phyloP scores from a whole-genome alignment of 768 basidiomycete species.

The Macrolepiota fuliginosa region DNA sequence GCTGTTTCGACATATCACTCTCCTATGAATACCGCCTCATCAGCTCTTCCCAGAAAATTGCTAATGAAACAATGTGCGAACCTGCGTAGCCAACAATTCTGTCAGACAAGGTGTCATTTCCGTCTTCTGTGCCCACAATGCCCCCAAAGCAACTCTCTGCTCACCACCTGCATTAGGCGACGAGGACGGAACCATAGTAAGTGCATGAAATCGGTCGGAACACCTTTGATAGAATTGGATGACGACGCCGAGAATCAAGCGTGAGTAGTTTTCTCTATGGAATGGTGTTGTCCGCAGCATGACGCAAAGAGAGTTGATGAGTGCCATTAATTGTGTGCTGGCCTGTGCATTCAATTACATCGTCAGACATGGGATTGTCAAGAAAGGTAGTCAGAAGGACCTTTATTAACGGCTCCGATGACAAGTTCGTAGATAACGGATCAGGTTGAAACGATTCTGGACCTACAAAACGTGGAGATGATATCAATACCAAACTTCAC shows the following conservation, averaged over 20 bases:
- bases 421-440: slow-evolving; percentile 59
- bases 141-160: slow-evolving; percentile 46
- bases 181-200: slow-evolving; percentile 52
- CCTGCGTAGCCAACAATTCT: slow-evolving; percentile 56
- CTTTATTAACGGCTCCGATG: slow-evolving; percentile 74
- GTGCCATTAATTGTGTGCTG: slow-evolving; percentile 77
- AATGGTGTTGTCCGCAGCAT: slow-evolving; percentile 93
- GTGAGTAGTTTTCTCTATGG: slow-evolving; percentile 91
- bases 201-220: slow-evolving; percentile 80
- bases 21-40: slow-evolving; percentile 28
- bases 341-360: slow-evolving; percentile 45
- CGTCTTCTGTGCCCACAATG: slow-evolving; percentile 82
- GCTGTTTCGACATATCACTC: slow-evolving; percentile 36
- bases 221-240: slow-evolving; percentile 97
- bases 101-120: slow-evolving; percentile 75
- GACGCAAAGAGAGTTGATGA: slow-evolving; percentile 88
- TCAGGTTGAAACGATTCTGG: slow-evolving; percentile 89
- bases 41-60: background rate
- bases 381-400: slow-evolving; percentile 33
- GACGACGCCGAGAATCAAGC: slow-evolving; percentile 90
- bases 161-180: slow-evolving; percentile 1
- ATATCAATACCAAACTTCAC: background rate
- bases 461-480: slow-evolving; percentile 37
- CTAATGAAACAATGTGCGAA: slow-evolving; percentile 28
- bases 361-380: background rate